Conservation (phyloP, 768 basidiomycete species). For the Pleurotus tuoliensis region DNA sequence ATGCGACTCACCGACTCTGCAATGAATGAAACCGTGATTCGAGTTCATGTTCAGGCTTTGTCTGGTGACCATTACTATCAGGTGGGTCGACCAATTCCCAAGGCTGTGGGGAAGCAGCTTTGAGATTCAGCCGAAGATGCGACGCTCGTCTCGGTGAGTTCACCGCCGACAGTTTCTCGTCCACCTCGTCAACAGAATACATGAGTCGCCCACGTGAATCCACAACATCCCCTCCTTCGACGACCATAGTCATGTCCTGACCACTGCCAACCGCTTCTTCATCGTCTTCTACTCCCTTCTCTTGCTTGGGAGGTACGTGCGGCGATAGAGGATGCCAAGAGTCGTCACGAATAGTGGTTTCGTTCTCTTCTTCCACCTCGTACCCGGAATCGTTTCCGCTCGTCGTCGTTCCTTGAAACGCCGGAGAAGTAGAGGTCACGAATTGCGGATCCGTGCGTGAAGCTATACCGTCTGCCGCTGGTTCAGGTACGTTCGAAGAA, state of each 20-base stretch:
- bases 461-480: slow-evolving; percentile 15
- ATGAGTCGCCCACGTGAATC: slow-evolving; percentile 22
- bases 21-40: slow-evolving; percentile 37
- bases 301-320: slow-evolving; percentile 8
- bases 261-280: slow-evolving; percentile 9
- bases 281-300: neutral
- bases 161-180: slow-evolving; percentile 21
- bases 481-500: slow-evolving; percentile 9
- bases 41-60: slow-evolving; percentile 37
- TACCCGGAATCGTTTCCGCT: neutral
- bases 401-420: slow-evolving; percentile 1
- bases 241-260: slow-evolving; percentile 8
- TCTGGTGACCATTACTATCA: slow-evolving; percentile 31
- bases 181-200: slow-evolving; percentile 20
- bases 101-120: slow-evolving; percentile 53
- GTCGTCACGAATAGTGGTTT: neutral
- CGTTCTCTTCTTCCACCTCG: slow-evolving; percentile 6
- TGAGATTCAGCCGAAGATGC: slow-evolving; percentile 47
- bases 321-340: neutral
- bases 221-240: slow-evolving; percentile 15
- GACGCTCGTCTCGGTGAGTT: slow-evolving; percentile 30
- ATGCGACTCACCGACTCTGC: slow-evolving; percentile 39
- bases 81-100: slow-evolving; percentile 63
- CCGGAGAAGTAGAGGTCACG: neutral
- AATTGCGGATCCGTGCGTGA: slow-evolving; percentile 2